These are phyloP conservation scores for Globisporangium recalcitrans DNA, from an alignment of 352 stramenopile species.

Conservation along the genomic window DNA sequence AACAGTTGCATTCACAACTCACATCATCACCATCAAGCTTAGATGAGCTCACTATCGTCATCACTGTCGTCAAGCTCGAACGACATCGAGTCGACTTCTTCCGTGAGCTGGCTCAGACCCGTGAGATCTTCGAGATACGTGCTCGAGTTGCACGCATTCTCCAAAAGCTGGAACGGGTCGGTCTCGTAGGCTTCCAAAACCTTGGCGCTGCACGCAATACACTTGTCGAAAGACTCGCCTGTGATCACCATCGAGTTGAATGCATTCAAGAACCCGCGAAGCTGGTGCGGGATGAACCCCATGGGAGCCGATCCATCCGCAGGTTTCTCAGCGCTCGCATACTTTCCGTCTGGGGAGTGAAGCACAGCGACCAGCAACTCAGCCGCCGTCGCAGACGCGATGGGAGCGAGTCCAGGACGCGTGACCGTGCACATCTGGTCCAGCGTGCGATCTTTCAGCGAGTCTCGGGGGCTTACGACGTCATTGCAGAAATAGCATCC, in stretches of 20 bases:
- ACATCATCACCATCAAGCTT: conserved; percentile 2
- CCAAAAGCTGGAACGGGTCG: conserved; percentile 40
- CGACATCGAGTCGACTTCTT: conserved; percentile 50
- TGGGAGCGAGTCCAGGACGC: conserved; percentile 91
- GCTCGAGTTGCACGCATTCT: conserved; percentile 63
- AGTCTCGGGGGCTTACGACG: conserved; percentile 97
- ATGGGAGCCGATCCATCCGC: conserved; percentile 51
- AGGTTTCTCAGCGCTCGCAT: conserved; percentile 58
- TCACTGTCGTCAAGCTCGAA: conserved; percentile 70
- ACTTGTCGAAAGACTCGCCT: conserved; percentile 92
- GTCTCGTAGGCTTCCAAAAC: conserved; percentile 86
- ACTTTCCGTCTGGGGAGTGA: conserved; percentile 86
- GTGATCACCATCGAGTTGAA: conserved; percentile 83
- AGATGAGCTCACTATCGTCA: conserved; percentile 56
- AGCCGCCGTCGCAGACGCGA: conserved; percentile 91
- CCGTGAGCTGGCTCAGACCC: conserved; percentile 51
- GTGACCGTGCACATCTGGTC: conserved; percentile 99
- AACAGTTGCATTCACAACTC: background rate
- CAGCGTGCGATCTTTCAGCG: conserved; percentile 94
- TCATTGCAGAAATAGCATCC: conserved; percentile 99
- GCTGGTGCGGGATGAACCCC: conserved; percentile 91
- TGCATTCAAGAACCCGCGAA: conserved; percentile 93
- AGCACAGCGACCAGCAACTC: conserved; percentile 96
- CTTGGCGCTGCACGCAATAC: conserved; percentile 91
- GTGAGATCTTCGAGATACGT: conserved; percentile 80